A percentile compares a stretch with the other conserved stretches of the same genome.
phyloP scores from a whole-genome alignment of 2,329 filamentous ascomycete species.

The Neoarthrinium moseri region DNA sequence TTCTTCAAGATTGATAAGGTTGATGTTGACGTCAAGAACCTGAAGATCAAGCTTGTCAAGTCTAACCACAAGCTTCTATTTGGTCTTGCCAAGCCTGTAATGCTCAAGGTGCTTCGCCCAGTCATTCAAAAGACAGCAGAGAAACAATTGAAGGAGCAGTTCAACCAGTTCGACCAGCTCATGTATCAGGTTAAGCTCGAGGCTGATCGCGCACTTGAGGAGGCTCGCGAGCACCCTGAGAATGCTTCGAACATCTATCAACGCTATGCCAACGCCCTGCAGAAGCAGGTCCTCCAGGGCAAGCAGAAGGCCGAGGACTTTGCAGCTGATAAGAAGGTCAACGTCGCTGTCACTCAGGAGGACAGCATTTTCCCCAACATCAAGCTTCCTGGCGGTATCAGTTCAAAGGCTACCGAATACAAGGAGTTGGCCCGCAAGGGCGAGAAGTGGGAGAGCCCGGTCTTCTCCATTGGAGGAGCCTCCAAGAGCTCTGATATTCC shows the following conservation, averaged over 20 bases:
- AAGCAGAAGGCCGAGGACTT: constrained; percentile 72
- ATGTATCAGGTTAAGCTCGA: constrained; percentile 80
- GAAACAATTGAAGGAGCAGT: constrained; percentile 83
- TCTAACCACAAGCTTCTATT: constrained; percentile 95
- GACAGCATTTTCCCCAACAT: constrained; percentile 89
- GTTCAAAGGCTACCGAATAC: constrained; percentile 91
- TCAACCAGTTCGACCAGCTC: constrained; percentile 70
- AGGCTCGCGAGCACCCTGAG: constrained; percentile 67
- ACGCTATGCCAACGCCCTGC: constrained; percentile 74
- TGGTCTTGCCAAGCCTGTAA: constrained; percentile 78
- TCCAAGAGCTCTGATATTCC: constrained; percentile 72
- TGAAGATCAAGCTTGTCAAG: constrained; percentile 88
- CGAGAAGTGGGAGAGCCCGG: constrained; percentile 91
- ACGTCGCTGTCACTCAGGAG: constrained; percentile 80
- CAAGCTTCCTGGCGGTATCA: constrained; percentile 82
- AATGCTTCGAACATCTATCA: constrained; percentile 80
- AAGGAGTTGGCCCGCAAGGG: constrained; percentile 84
- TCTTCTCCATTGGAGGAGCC: constrained; percentile 85
- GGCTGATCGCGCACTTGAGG: constrained; percentile 68
- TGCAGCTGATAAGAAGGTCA: constrained; percentile 70
- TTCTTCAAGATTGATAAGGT: constrained; percentile 96
- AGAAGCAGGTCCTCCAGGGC: constrained; percentile 71
- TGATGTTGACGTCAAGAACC: constrained; percentile 74
- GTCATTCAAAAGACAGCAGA: constrained; percentile 84
- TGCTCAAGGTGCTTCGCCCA: constrained; percentile 81